Conservation (phyloP, 306 rosid genomes). For the Luffa acutangula region DNA sequence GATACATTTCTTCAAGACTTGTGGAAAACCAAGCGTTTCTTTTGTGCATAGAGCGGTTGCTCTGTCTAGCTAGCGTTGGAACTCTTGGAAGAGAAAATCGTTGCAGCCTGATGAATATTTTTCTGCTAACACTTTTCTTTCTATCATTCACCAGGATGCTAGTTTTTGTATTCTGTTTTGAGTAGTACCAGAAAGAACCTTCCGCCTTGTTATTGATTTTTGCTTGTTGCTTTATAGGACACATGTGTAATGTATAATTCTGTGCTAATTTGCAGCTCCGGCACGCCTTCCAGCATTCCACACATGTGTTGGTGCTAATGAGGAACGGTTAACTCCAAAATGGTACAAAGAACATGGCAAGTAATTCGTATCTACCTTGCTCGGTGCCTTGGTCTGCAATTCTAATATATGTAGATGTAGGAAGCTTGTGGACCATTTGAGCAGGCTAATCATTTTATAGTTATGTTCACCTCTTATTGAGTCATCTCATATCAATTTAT, state of each 20-base stretch:
- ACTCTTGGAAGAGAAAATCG: background rate
- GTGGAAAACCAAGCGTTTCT: background rate
- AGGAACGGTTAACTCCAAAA: slow-evolving; percentile 87
- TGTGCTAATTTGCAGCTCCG: slow-evolving; percentile 43
- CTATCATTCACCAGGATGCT: background rate
- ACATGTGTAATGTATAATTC: slow-evolving; percentile 11
- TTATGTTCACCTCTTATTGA: background rate
- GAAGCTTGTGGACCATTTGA: background rate
- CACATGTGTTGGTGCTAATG: slow-evolving; percentile 91
- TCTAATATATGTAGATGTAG: background rate
- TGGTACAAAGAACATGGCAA: slow-evolving; percentile 96
- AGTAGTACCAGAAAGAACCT: background rate
- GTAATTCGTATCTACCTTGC: slow-evolving; percentile 18
- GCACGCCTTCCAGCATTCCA: slow-evolving; percentile 92
- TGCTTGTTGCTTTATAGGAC: background rate
- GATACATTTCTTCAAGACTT: background rate
- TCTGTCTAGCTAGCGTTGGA: background rate
- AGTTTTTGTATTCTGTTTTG: background rate
- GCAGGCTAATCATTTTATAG: background rate
- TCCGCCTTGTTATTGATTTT: background rate
- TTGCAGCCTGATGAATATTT: background rate
- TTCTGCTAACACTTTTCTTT: background rate
- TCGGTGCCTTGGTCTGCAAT: background rate
- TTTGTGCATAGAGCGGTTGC: background rate
- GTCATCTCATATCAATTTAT: background rate